Evolutionary conservation across 2,329 filamentous ascomycete genomes (phyloP).

Genomic region (Thermothelomyces thermophilus): DNA sequence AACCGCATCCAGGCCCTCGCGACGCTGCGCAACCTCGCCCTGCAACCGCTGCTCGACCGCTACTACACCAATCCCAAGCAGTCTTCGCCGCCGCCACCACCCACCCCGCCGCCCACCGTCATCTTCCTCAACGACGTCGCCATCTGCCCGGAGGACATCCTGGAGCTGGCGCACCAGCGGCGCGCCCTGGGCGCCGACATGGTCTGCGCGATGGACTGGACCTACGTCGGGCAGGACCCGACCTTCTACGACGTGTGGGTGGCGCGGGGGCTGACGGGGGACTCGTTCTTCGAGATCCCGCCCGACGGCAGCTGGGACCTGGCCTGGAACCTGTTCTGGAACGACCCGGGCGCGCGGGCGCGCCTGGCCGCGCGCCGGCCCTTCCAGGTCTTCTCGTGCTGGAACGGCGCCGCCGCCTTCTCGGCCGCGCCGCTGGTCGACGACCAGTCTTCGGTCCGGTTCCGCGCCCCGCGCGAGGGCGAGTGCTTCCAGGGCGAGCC

Average conservation of each 20-base stretch:
- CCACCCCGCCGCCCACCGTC: conserved; percentile 29
- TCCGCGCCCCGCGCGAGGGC: conserved; percentile 34
- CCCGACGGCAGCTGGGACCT: conserved; percentile 42
- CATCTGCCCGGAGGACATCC: conserved; percentile 47
- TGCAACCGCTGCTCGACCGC: conserved; percentile 40
- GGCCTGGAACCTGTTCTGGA: conserved; percentile 48
- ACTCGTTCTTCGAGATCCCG: conserved; percentile 50
- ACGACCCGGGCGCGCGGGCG: conserved; percentile 31
- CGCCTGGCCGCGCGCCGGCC: conserved; percentile 36
- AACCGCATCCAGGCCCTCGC: conserved; percentile 44
- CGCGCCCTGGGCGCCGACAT: conserved; percentile 43
- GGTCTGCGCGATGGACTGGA: conserved; percentile 56
- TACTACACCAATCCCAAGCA: too few relatives aligned
- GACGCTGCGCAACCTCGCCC: conserved; percentile 45
- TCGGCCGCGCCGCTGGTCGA: conserved; percentile 38
- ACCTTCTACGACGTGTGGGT: conserved; percentile 55
- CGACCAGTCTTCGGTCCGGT: conserved; percentile 36
- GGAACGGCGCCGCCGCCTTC: conserved; percentile 51
- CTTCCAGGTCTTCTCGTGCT: conserved; percentile 55
- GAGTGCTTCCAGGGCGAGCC: conserved; percentile 53
- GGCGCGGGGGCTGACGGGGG: conserved; percentile 43
- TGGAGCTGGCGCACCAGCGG: conserved; percentile 49
- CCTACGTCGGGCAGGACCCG: conserved; percentile 35
- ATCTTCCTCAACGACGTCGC: conserved; percentile 51
- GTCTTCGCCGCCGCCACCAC: neutral